These are phyloP conservation scores for Isoetes engelmannii DNA, from an alignment of 83 land plant species.

Conservation along the genomic window DNA sequence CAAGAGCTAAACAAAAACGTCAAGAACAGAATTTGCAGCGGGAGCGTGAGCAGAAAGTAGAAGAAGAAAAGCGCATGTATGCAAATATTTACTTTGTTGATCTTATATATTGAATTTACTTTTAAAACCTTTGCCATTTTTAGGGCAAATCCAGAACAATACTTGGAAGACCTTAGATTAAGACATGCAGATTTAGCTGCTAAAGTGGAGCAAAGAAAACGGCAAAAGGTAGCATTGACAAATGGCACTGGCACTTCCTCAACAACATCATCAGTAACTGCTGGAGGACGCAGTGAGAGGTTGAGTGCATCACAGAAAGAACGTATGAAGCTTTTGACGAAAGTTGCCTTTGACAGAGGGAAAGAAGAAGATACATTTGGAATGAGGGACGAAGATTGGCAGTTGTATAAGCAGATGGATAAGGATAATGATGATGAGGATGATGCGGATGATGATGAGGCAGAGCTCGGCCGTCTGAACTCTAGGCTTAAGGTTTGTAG, in stretches of 20 bases:
- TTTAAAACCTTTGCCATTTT: neutral
- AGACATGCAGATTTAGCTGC: conserved; percentile 64
- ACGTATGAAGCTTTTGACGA: conserved; percentile 89
- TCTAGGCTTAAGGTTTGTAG: conserved; percentile 62
- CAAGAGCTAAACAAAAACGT: conserved; percentile 76
- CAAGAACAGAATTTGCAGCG: conserved; percentile 60
- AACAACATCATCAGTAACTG: conserved; percentile 29
- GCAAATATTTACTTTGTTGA: conserved; percentile 14
- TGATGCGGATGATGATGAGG: conserved; percentile 65
- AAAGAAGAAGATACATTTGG: conserved; percentile 99
- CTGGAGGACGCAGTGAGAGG: conserved; percentile 89
- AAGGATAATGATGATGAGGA: conserved; percentile 88
- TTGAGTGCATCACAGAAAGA: conserved; percentile 84
- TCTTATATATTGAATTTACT: neutral
- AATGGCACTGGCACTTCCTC: conserved; percentile 28
- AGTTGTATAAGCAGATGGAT: conserved; percentile 90
- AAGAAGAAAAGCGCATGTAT: conserved; percentile 82
- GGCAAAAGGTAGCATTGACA: conserved; percentile 45
- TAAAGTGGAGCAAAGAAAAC: conserved; percentile 77
- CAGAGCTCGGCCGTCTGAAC: conserved; percentile 65
- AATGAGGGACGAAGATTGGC: conserved; percentile 94
- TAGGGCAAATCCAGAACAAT: conserved; percentile 93
- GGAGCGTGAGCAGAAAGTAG: conserved; percentile 65
- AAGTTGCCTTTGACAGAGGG: conserved; percentile 97
- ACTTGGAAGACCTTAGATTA: conserved; percentile 69